Evolutionary conservation across 768 basidiomycete genomes (phyloP).

Genomic region (Galerina sulciceps): DNA sequence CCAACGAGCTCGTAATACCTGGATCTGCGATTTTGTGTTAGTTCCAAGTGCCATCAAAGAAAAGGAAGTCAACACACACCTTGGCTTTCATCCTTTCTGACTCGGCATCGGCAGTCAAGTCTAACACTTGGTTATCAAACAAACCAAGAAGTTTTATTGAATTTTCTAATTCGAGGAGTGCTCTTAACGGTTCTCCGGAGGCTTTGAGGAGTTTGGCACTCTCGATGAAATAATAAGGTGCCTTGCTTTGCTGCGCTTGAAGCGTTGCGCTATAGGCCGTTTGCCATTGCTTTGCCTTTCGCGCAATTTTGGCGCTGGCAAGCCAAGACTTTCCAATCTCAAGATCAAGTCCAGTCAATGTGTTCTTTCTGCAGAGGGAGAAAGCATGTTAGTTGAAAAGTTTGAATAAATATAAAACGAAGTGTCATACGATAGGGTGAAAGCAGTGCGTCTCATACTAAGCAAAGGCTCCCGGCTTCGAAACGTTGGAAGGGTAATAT

Average conservation of each 20-base stretch:
- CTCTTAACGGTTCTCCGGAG: conserved; percentile 80
- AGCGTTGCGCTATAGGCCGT: conserved; percentile 96
- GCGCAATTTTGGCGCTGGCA: conserved; percentile 90
- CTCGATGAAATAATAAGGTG: conserved; percentile 84
- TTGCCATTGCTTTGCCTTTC: conserved; percentile 94
- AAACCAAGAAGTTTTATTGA: conserved; percentile 61
- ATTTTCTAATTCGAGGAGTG: conserved; percentile 85
- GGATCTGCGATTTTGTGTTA: conserved; percentile 50
- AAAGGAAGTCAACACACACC: conserved; percentile 38
- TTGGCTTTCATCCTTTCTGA: conserved; percentile 71
- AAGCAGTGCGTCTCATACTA: conserved; percentile 87
- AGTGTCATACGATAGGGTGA: conserved; percentile 64
- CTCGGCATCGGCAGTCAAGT: conserved; percentile 60
- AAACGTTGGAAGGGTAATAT: conserved; percentile 85
- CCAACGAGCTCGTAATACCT: conserved; percentile 87
- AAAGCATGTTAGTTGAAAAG: conserved; percentile 9
- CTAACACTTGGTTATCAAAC: conserved; percentile 52
- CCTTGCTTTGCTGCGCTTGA: conserved; percentile 78
- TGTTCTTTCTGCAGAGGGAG: conserved; percentile 35
- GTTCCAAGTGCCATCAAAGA: not conserved
- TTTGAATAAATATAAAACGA: not conserved
- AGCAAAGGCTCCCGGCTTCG: conserved; percentile 86
- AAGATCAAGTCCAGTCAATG: conserved; percentile 43
- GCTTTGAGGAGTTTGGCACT: conserved; percentile 86
- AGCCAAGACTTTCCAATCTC: conserved; percentile 90